Base-by-base conservation (phyloP, 2,329 filamentous ascomycete species). In the Massarina eburnea region DNA sequence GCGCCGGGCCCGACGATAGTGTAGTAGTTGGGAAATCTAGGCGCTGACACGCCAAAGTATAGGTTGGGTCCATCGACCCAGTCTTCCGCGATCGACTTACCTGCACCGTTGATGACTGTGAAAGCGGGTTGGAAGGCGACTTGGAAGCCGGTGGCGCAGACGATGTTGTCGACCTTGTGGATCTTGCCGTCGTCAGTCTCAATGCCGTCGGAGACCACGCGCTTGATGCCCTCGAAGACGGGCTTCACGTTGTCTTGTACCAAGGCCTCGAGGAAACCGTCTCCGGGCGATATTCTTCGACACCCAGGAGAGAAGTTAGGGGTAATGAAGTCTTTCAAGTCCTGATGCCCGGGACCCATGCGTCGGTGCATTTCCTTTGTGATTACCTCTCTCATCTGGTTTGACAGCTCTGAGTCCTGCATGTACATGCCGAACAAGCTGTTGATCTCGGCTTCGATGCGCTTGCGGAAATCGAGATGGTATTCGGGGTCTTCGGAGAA, bases 401-500 rank as follows among this genome's bases (percentile, higher is more conserved):
- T 62, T 2, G 73, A 73, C 53, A 78, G 71, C 40, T 71, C 55
- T 0, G 71, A 73, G 19, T 71, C 71, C 54, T 76, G 77, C 45
- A 75, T 67, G 53, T 79, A 79, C 62, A 80, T 76, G 38, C 75
- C 74, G 63, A 80, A 81, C 3, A 76, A 64, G 26, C 73, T 71
- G 52, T 80, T 80, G 26, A 81, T 71, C 46, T 76, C 75, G 29
- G 71, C 71, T 46, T 78, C 75, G 44, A 78, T 71, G 46, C 71
- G 67, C 56, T 75, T 76, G 43, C 74, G 71, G 52, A 76, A 77
- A 46, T 73, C 69, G 15, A 86, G 68, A 22, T 75, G 66, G 39
- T 76, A 74, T 3, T 81, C 72, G 0, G 85, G 81, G 52, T 89
- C 74, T 35, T 79, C 72, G 2, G 55, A 56, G 62, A 86, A 86